phyloP scores from a whole-genome alignment of 495 filamentous ascomycete genomes.

The Xanthoparmelia taractica region DNA sequence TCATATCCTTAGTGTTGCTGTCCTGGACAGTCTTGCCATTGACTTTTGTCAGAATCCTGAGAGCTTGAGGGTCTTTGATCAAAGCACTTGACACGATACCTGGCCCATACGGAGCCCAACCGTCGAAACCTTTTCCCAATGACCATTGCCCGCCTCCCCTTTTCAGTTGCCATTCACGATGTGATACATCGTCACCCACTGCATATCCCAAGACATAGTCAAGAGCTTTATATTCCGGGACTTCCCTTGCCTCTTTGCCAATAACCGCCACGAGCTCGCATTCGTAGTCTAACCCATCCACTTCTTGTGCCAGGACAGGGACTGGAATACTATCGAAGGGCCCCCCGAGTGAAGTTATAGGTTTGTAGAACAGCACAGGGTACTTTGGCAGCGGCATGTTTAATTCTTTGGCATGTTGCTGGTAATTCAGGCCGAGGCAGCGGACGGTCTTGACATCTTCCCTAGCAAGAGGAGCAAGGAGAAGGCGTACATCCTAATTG shows the following conservation, averaged over 20 bases:
- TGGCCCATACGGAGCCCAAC: conserved; percentile 81
- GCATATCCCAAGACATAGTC: conserved; percentile 74
- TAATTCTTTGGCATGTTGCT: conserved; percentile 68
- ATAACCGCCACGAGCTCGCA: conserved; percentile 76
- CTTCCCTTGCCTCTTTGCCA: conserved; percentile 60
- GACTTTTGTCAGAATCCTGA: conserved; percentile 59
- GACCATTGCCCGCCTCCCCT: conserved; percentile 75
- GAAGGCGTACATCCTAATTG: conserved; percentile 51
- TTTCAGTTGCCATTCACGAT: conserved; percentile 77
- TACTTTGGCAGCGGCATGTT: conserved; percentile 63
- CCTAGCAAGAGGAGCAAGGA: conserved; percentile 61
- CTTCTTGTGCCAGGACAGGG: conserved; percentile 48
- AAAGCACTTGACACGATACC: conserved; percentile 63
- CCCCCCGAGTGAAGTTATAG: conserved; percentile 60
- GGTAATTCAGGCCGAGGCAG: conserved; percentile 77
- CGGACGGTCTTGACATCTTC: conserved; percentile 67
- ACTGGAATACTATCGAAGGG: conserved; percentile 65
- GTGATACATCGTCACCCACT: conserved; percentile 76
- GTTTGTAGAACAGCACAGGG: conserved; percentile 80
- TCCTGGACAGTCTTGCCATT: conserved; percentile 70
- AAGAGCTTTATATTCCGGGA: conserved; percentile 58
- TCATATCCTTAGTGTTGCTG: conserved; percentile 70
- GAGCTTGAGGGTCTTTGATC: conserved; percentile 60
- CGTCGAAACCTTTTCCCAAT: conserved; percentile 78
- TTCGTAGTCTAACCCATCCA: conserved; percentile 70